phyloP scores from a whole-genome alignment of 1,284 basidiomycete genomes.

The Puccinia coronata region DNA sequence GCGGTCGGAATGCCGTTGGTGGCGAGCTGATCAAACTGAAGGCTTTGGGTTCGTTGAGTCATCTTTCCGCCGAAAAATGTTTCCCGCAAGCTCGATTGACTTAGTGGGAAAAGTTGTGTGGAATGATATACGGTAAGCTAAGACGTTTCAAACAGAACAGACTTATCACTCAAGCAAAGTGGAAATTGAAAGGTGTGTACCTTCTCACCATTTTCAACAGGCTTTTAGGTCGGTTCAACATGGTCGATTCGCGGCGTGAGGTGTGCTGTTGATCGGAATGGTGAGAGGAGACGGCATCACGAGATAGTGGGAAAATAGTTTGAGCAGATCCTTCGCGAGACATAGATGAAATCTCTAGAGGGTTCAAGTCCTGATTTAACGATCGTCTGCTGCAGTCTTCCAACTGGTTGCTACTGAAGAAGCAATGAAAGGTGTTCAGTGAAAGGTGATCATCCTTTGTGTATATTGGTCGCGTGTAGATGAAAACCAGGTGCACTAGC shows the following conservation, averaged over 20 bases:
- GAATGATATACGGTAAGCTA: not conserved
- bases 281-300: not conserved
- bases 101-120: not conserved
- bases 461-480: not conserved
- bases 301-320: not conserved
- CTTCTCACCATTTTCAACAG: slow-evolving; percentile 12
- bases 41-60: not conserved
- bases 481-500: not conserved
- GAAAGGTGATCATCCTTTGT: not conserved
- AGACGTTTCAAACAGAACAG: not conserved
- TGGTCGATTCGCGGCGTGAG: not conserved
- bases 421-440: not conserved
- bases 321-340: not conserved
- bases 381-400: not conserved
- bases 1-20: not conserved
- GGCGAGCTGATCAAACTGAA: not conserved
- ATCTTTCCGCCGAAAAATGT: not conserved
- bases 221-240: too few relatives aligned
- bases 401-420: not conserved
- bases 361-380: not conserved
- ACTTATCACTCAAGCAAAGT: too few relatives aligned
- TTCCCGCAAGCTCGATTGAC: slow-evolving; percentile 17
- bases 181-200: not conserved
- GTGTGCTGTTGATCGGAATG: not conserved
- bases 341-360: not conserved